Evolutionary conservation across 2,329 filamentous ascomycete species (phyloP).

Genomic region (Exophiala phaeomuriformis): DNA sequence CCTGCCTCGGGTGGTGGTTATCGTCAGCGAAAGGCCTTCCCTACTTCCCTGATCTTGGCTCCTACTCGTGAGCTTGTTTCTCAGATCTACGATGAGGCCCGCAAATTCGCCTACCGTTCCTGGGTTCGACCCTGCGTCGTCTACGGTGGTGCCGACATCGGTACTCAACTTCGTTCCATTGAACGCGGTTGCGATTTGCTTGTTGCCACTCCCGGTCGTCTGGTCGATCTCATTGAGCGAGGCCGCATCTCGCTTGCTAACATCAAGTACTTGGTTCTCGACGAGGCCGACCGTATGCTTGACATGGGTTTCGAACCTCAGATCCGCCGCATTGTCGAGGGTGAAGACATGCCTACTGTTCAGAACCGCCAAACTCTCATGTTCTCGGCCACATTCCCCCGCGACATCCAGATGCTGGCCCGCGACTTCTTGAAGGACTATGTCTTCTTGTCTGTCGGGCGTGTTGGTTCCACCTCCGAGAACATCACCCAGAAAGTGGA

Average conservation of each 20-base stretch:
- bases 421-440: slow-evolving; percentile 99
- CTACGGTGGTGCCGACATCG: slow-evolving; percentile 98
- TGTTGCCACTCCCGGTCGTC: slow-evolving; percentile 91
- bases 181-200: slow-evolving; percentile 95
- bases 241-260: slow-evolving; percentile 94
- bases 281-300: slow-evolving; percentile 99
- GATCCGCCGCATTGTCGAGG: slow-evolving; percentile 96
- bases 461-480: slow-evolving; percentile 98
- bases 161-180: slow-evolving; percentile 94
- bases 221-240: slow-evolving; percentile 96
- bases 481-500: slow-evolving; percentile 99
- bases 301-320: slow-evolving; percentile 99
- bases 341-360: slow-evolving; percentile 90
- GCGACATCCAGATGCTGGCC: slow-evolving; percentile 98
- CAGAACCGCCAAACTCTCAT: slow-evolving; percentile 91
- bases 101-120: slow-evolving; percentile 97
- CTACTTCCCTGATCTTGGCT: slow-evolving; percentile 89
- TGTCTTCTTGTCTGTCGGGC: slow-evolving; percentile 95
- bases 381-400: slow-evolving; percentile 99
- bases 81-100: slow-evolving; percentile 94
- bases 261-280: slow-evolving; percentile 98
- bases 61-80: slow-evolving; percentile 97
- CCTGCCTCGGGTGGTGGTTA: slow-evolving; percentile 66
- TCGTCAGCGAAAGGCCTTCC: slow-evolving; percentile 95
- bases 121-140: slow-evolving; percentile 98